Evolutionary conservation across 2,329 filamentous ascomycete genomes (phyloP).

Genomic region (Didymella pinodella): DNA sequence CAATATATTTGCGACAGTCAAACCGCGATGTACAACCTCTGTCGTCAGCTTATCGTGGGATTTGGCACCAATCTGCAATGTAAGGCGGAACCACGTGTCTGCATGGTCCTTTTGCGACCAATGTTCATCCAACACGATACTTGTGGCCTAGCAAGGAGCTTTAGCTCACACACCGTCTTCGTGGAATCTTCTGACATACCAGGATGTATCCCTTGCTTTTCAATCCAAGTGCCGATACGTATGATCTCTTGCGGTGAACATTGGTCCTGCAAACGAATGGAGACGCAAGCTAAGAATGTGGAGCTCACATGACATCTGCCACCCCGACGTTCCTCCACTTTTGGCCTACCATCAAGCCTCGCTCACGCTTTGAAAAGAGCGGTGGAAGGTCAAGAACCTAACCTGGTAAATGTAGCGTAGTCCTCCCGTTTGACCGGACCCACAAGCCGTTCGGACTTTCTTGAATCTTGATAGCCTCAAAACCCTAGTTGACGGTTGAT

Average conservation of each 20-base stretch:
- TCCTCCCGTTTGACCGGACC: conserved; percentile 11
- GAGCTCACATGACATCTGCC: conserved; percentile 35
- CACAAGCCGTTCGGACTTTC: conserved; percentile 13
- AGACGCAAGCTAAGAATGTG: conserved; percentile 24
- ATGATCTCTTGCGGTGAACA: conserved; percentile 30
- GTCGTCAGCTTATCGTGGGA: conserved; percentile 37
- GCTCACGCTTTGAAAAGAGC: conserved; percentile 29
- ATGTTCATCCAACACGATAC: conserved; percentile 29
- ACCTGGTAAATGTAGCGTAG: conserved; percentile 3
- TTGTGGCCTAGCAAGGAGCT: conserved; percentile 16
- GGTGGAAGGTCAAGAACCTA: conserved; percentile 26
- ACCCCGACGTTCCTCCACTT: conserved; percentile 17
- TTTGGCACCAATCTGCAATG: conserved; percentile 31
- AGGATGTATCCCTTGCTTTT: conserved; percentile 19
- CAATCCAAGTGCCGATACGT: conserved; percentile 20
- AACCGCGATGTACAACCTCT: conserved; percentile 18
- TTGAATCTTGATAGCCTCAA: conserved; percentile 3
- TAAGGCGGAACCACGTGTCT: conserved; percentile 24
- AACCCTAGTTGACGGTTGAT: background rate
- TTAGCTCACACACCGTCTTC: conserved; percentile 31
- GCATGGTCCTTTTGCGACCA: conserved; percentile 24
- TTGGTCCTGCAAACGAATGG: conserved; percentile 23
- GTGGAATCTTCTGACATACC: conserved; percentile 26
- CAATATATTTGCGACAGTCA: conserved; percentile 17
- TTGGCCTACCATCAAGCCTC: conserved; percentile 10